Evolutionary conservation across 1,139 yeast genomes (phyloP), one percentile per base, ranked within the genome.

Genomic region (Candida albicans): DNA sequence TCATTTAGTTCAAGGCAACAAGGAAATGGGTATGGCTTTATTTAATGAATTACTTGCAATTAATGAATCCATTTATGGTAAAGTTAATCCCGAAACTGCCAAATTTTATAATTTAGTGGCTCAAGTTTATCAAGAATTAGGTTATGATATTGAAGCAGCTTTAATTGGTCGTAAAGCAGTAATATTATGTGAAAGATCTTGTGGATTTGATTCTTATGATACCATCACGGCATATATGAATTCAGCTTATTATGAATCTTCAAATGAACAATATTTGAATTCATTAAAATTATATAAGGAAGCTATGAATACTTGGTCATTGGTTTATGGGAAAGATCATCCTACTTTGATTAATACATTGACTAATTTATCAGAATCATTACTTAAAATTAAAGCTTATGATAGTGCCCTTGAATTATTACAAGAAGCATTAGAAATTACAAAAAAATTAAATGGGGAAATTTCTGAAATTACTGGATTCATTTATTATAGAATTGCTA

Each of bases 61-160:
- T 45, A 81, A 82, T 53, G 96, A 91, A 61, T 96, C 90, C 59
- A 81, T 88, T 28, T 87, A 87, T 56, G 97, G 98, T 18, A 65
- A 77, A 35, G 77, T 93, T 29, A 95, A 90, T 58, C 78, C 85
- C 9, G 90, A 85, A 54, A 87, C 93, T 33, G 90, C 93, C 14
- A 79, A 77, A 44, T 82, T 84, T 35, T 87, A 84, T 59, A 70
- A 81, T 35, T 70, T 79, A 28, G 70, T 88, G 38, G 83, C 96
- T 10, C 82, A 84, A 52, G 65, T 82, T 22, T 86, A 82, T 65
- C 78, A 81, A 49, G 89, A 84, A 48, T 61, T 82, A 39, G 82
- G 83, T 9, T 67, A 76, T 54, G 64, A 67, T 37, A 65, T 68
- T 27, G 83, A 79, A 53, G 93, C 97, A 4, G 75, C 83, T 44